Evolutionary conservation across 345 rosid genomes (phyloP), one percentile per base, ranked within the genome.

Genomic region (Cochlearia excelsa): DNA sequence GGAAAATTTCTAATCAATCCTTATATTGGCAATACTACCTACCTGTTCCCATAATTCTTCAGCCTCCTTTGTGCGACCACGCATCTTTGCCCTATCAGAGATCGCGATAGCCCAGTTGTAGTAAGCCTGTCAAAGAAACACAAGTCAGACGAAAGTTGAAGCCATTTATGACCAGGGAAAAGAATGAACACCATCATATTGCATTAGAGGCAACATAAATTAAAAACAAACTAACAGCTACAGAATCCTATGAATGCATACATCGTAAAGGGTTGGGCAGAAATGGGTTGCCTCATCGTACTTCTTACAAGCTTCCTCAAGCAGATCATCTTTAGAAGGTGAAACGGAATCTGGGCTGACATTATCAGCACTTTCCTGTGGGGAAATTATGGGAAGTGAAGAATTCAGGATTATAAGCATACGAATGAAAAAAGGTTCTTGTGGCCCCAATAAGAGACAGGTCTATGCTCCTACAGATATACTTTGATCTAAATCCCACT

Each of bases 21-120:
- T 38, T 23, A 50, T 49, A 57, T 26, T 3, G 47, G 30, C 55
- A 64, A 47, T 45, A 7, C 37, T 5, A 47, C 46, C 49, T 68
- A 89, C 99, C 85, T 85, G 96, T 78, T 84, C 81, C 99, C 99
- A 94, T 40, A 90, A 68, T 81, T 94, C 96, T 80, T 94, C 99
- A 59, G 96, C 99, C 77, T 94, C 97, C 80, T 89, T 94, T 49
- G 99, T 94, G 65, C 96, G 96, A 59, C 99, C 97, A 57, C 97
- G 97, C 92, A 87, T 87, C 82, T 87, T 94, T 52, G 99, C 99
- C 71, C 99, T 78, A 72, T 94, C 99, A 54, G 99, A 94, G 61
- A 94, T 90, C 53, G 99, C 99, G 66, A 94, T 94, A 39, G 99
- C 99, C 97, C 99, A 94, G 58, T 90, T 94, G 76, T 94, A 94